Evolutionary conservation across 1,139 yeast species (phyloP).

Genomic region (Saccharomyces hybrid): DNA sequence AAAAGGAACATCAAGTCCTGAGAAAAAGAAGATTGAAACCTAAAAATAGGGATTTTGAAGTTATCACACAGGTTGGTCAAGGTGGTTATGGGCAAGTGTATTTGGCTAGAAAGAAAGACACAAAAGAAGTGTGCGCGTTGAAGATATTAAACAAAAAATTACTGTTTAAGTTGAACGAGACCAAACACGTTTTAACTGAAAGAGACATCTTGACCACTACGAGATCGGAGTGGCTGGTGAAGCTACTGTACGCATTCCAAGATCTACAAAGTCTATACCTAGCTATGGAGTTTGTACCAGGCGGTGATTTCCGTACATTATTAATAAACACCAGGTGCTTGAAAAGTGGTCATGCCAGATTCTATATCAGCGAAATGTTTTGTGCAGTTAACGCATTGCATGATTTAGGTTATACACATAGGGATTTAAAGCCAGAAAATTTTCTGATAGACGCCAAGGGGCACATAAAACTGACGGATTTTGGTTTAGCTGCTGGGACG

Average conservation of each 20-base stretch:
- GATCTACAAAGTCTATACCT: slow-evolving; percentile 82
- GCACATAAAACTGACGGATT: slow-evolving; percentile 93
- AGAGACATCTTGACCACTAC: slow-evolving; percentile 93
- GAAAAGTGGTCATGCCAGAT: slow-evolving; percentile 91
- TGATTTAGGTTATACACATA: slow-evolving; percentile 90
- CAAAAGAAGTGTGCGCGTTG: slow-evolving; percentile 91
- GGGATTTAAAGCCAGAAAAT: slow-evolving; percentile 96
- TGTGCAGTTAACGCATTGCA: slow-evolving; percentile 89
- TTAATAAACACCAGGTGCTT: slow-evolving; percentile 87
- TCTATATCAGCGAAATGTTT: slow-evolving; percentile 94
- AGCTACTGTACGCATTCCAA: slow-evolving; percentile 88
- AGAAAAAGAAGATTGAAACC: slow-evolving; percentile 88
- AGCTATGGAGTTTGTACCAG: slow-evolving; percentile 99
- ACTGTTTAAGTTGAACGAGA: slow-evolving; percentile 83
- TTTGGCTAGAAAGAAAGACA: slow-evolving; percentile 87
- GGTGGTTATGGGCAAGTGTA: slow-evolving; percentile 99
- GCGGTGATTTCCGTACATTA: slow-evolving; percentile 95
- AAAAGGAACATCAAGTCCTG: slow-evolving; percentile 76
- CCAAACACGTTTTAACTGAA: slow-evolving; percentile 91
- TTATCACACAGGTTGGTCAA: slow-evolving; percentile 96
- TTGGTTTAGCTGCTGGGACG: slow-evolving; percentile 95
- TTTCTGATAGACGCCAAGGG: slow-evolving; percentile 90
- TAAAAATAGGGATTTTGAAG: slow-evolving; percentile 88
- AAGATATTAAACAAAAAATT: slow-evolving; percentile 85
- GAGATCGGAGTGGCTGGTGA: slow-evolving; percentile 92